phyloP scores from a whole-genome alignment of 2,329 filamentous ascomycete species.

The Fusarium brachygibbosum region DNA sequence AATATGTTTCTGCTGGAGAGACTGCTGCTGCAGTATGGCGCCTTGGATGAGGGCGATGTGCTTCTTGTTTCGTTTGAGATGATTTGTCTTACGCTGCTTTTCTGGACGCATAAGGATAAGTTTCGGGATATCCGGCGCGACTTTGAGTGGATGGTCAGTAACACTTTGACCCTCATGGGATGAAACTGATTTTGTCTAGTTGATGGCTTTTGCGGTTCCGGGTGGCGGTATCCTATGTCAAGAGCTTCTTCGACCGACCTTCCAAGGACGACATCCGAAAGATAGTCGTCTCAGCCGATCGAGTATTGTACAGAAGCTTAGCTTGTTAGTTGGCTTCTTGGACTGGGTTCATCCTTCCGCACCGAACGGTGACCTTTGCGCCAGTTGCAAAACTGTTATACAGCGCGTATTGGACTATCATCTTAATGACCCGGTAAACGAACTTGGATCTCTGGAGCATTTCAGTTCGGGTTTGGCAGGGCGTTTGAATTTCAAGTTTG shows the following conservation, averaged over 20 bases:
- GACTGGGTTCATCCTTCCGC: slow-evolving; percentile 28
- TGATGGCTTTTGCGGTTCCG: slow-evolving; percentile 11
- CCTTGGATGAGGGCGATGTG: neutral
- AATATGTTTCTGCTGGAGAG: slow-evolving; percentile 28
- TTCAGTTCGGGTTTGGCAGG: slow-evolving; percentile 4
- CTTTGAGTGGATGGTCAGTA: slow-evolving; percentile 20
- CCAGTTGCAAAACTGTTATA: slow-evolving; percentile 21
- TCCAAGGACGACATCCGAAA: slow-evolving; percentile 7
- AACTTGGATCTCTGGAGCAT: slow-evolving; percentile 1
- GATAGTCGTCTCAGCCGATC: slow-evolving; percentile 6
- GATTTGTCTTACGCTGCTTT: neutral
- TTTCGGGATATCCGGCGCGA: slow-evolving; percentile 6
- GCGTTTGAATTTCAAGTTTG: slow-evolving; percentile 19
- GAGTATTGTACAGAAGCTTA: slow-evolving; percentile 11
- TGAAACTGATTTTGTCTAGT: neutral
- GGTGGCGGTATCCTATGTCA: slow-evolving; percentile 7
- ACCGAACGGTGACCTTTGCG: slow-evolving; percentile 2
- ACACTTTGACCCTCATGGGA: no score
- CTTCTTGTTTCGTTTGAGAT: slow-evolving; percentile 23
- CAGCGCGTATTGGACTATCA: slow-evolving; percentile 24
- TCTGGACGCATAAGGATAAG: slow-evolving; percentile 24
- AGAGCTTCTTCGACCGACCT: slow-evolving; percentile 7
- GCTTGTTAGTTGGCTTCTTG: slow-evolving; percentile 9
- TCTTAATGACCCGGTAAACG: neutral
- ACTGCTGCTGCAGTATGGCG: neutral